phyloP scores from a whole-genome alignment of 306 rosid species.

The Cicer arietinum region DNA sequence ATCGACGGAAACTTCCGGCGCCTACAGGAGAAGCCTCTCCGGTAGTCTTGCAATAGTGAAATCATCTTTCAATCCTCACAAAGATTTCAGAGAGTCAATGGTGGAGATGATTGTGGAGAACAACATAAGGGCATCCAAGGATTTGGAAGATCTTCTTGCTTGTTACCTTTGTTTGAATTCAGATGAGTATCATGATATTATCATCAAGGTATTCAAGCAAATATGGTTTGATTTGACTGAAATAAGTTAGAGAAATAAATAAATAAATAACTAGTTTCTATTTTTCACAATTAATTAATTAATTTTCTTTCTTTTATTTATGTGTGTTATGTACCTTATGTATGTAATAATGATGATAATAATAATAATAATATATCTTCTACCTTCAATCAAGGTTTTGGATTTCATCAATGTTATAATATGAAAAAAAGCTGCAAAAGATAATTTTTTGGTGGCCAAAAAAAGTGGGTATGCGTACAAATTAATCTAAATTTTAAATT shows the following conservation, averaged over 20 bases:
- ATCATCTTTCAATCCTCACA: conserved; percentile 71
- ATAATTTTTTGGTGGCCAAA: no score
- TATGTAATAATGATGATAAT: conserved; percentile 27
- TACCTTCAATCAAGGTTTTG: conserved; percentile 11
- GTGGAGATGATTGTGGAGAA: conserved; percentile 86
- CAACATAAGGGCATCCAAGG: conserved; percentile 72
- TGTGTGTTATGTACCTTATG: conserved; percentile 26
- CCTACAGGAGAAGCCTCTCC: conserved; percentile 55
- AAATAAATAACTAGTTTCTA: neutral
- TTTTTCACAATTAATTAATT: neutral
- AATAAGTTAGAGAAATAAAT: conserved; percentile 12
- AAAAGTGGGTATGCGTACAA: no score
- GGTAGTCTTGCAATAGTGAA: conserved; percentile 72
- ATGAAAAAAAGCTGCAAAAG: no score
- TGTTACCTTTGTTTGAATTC: conserved; percentile 81
- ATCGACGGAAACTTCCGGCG: conserved; percentile 33
- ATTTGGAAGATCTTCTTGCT: conserved; percentile 88
- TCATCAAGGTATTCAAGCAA: conserved; percentile 85
- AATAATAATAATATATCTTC: conserved; percentile 1
- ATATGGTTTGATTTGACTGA: conserved; percentile 81
- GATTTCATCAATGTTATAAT: no score
- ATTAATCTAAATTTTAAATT: no score
- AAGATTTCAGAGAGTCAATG: conserved; percentile 80
- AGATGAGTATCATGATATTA: conserved; percentile 70
- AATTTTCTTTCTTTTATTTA: neutral